Conservation (phyloP, 1,284 basidiomycete genomes). For the Cystobasidium sp. region DNA sequence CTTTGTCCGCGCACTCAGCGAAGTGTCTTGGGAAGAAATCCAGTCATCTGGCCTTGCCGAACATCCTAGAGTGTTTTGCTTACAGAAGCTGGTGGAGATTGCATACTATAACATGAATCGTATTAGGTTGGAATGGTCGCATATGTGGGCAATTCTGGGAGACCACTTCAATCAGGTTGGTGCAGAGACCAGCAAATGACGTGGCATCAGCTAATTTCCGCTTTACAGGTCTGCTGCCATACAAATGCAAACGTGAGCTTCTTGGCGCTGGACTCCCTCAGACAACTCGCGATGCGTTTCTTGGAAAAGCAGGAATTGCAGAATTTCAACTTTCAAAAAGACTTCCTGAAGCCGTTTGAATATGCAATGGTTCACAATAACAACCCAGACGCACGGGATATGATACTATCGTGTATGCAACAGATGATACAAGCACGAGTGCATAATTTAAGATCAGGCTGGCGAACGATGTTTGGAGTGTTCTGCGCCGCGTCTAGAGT, state of each 20-base stretch:
- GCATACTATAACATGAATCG: constrained; percentile 99
- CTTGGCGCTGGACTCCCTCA: constrained; percentile 95
- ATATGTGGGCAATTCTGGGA: constrained; percentile 96
- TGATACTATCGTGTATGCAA: constrained; percentile 96
- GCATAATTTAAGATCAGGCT: constrained; percentile 95
- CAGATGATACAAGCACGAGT: constrained; percentile 98
- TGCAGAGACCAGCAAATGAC: not conserved
- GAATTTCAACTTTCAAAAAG: constrained; percentile 99
- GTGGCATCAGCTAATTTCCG: not conserved
- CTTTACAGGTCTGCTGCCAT: constrained; percentile 86
- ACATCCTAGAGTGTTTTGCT: constrained; percentile 91
- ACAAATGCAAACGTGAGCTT: constrained; percentile 96
- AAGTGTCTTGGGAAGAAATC: constrained; percentile 99
- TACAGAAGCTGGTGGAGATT: constrained; percentile 98
- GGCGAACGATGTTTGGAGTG: constrained; percentile 98
- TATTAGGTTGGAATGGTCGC: constrained; percentile 98
- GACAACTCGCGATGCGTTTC: constrained; percentile 97
- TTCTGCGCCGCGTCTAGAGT: constrained; percentile 95
- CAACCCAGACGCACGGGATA: constrained; percentile 93
- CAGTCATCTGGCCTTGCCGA: constrained; percentile 87
- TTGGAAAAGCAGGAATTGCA: constrained; percentile 97
- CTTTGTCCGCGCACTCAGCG: constrained; percentile 93
- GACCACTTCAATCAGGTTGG: constrained; percentile 97
- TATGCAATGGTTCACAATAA: constrained; percentile 96
- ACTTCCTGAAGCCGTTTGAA: constrained; percentile 97